Evolutionary conservation across 2,329 filamentous ascomycete genomes (phyloP).

Genomic region (Trichoderma atroviride): DNA sequence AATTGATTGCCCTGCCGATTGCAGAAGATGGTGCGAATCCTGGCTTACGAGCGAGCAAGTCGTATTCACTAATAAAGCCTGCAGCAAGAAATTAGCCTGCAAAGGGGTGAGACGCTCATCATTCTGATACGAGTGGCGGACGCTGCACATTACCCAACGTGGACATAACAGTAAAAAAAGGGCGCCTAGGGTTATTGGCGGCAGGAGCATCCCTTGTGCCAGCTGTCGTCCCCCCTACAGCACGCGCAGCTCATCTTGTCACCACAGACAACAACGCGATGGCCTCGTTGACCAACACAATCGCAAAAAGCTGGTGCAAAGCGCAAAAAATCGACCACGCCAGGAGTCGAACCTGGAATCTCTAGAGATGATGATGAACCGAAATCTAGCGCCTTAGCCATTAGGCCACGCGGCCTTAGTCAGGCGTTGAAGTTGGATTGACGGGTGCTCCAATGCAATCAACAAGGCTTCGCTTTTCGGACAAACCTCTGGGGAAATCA

Average conservation of each 20-base stretch:
- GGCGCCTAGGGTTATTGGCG: slow-evolving; percentile 1
- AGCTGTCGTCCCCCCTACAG: slow-evolving; percentile 9
- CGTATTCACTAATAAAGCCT: not conserved
- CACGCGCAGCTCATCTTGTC: not conserved
- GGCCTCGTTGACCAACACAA: not conserved
- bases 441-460: slow-evolving; percentile 4
- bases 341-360: slow-evolving; percentile 44
- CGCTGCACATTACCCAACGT: slow-evolving; percentile 12
- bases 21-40: not conserved
- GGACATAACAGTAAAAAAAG: slow-evolving; percentile 23
- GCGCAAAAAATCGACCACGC: slow-evolving; percentile 35
- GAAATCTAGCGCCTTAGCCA: slow-evolving; percentile 44
- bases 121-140: slow-evolving; percentile 12
- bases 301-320: not conserved
- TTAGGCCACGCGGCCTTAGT: slow-evolving; percentile 42
- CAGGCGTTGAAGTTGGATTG: not conserved
- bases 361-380: slow-evolving; percentile 36
- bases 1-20: not conserved
- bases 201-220: not conserved
- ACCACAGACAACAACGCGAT: not conserved
- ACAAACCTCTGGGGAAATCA: slow-evolving; percentile 19
- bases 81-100: slow-evolving; percentile 22
- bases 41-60: not conserved
- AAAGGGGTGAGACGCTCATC: slow-evolving; percentile 16
- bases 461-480: slow-evolving; percentile 21